phyloP scores from a whole-genome alignment of 2,329 filamentous ascomycete genomes.

The Pseudogymnoascus sp. region DNA sequence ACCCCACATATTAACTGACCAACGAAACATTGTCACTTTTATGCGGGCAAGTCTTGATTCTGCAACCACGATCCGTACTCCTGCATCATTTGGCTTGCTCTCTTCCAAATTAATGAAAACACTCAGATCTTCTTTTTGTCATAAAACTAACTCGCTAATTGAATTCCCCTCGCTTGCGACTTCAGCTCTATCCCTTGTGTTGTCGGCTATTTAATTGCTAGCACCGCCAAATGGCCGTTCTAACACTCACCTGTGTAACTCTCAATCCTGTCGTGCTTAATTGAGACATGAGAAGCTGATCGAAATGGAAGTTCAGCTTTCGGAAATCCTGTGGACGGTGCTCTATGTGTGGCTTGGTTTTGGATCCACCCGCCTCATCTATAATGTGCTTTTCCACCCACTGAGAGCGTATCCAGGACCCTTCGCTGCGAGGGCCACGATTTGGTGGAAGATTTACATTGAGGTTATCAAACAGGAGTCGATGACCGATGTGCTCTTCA shows the following conservation, averaged over 20 bases:
- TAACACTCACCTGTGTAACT: not conserved
- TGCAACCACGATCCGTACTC: not conserved
- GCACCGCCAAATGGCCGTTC: not conserved
- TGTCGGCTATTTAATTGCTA: not conserved
- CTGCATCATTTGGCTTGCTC: not conserved
- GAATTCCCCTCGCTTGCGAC: not conserved
- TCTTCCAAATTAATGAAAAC: not conserved
- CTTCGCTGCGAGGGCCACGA: conserved; percentile 8
- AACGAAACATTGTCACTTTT: not conserved
- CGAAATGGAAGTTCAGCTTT: not conserved
- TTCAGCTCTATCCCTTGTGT: not conserved
- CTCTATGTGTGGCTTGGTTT: not conserved
- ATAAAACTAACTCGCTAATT: not conserved
- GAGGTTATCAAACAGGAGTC: conserved; percentile 14
- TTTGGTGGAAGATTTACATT: conserved; percentile 6
- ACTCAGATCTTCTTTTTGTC: not conserved
- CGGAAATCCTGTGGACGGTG: not conserved
- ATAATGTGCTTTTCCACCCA: conserved; percentile 12
- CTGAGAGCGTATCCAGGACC: conserved; percentile 9
- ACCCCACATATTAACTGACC: not conserved
- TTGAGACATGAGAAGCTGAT: not conserved
- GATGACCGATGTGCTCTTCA: conserved; percentile 15
- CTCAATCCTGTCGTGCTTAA: not conserved
- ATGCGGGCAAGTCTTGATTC: not conserved
- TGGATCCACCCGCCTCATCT: not conserved